phyloP scores from a whole-genome alignment of 139 green algal genomes.

The Chlamydomonas sphaeroides region DNA sequence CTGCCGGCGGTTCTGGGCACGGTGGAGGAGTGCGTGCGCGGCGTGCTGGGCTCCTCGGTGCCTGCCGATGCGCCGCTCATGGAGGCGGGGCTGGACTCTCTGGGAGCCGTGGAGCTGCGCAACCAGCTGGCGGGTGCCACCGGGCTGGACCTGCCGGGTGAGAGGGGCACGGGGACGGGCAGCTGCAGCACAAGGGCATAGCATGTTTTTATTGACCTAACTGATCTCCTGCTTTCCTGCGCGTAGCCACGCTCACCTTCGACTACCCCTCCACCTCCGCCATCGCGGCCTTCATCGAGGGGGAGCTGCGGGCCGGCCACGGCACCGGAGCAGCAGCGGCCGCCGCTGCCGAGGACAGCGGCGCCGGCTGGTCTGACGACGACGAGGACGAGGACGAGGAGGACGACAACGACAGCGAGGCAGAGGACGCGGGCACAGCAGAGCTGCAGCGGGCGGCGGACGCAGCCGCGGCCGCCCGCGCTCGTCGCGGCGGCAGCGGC shows the following conservation, averaged over 20 bases:
- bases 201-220: too few relatives aligned
- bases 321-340: not conserved
- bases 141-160: conserved; percentile 73
- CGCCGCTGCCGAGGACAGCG: not conserved
- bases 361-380: not conserved
- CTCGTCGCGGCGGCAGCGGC: not conserved
- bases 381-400: not conserved
- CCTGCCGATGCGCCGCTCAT: conserved; percentile 69
- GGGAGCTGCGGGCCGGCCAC: not conserved
- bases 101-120: conserved; percentile 82
- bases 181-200: too few relatives aligned
- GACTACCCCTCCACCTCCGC: conserved; percentile 77
- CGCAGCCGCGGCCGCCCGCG: too few relatives aligned
- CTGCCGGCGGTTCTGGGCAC: not conserved
- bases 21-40: conserved; percentile 24
- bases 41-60: too few relatives aligned
- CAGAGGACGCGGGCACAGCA: not conserved
- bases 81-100: conserved; percentile 78
- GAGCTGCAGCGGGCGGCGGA: not conserved
- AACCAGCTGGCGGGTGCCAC: conserved; percentile 74
- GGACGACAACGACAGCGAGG: not conserved
- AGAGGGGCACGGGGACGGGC: too few relatives aligned
- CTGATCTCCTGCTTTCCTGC: too few relatives aligned
- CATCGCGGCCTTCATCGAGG: conserved; percentile 45
- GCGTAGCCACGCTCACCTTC: conserved; percentile 85